These are phyloP conservation scores for Theobroma grandiflorum DNA, from an alignment of 441 rosid genomes.

Conservation along the genomic window DNA sequence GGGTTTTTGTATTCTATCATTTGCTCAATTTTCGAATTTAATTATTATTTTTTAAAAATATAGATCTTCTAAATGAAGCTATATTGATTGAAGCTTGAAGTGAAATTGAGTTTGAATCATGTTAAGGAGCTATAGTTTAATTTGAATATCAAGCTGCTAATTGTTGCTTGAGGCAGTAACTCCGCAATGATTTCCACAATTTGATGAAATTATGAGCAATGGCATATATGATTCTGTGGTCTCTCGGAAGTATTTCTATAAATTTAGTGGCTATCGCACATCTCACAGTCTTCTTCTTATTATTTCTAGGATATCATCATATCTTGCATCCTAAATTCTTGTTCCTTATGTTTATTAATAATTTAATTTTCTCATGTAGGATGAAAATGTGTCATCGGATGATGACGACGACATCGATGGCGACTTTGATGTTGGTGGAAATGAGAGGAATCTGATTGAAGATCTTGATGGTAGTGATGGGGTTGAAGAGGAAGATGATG, in stretches of 20 bases:
- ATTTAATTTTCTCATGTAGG: conserved; percentile 49
- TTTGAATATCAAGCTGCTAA: neutral
- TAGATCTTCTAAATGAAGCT: neutral
- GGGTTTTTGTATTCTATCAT: no score
- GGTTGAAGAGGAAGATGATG: conserved; percentile 57
- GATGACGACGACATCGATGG: conserved; percentile 45
- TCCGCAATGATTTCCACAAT: neutral
- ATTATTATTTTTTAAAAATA: neutral
- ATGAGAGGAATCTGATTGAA: conserved; percentile 2
- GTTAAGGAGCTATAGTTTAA: neutral
- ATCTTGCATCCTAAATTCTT: neutral
- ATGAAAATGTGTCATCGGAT: conserved; percentile 81
- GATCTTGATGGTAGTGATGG: conserved; percentile 34
- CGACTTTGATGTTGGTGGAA: conserved; percentile 25
- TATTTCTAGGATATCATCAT: neutral
- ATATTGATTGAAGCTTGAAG: neutral
- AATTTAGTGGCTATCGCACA: neutral
- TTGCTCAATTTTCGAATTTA: no score
- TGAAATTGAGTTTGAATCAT: neutral
- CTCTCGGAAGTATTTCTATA: neutral
- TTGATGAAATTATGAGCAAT: neutral
- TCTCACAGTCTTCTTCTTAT: neutral
- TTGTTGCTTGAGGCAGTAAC: neutral
- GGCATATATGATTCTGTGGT: neutral
- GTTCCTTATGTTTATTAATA: neutral